A percentile compares a stretch with the other conserved stretches of the same genome.
These are phyloP conservation scores for Calycina herbarum DNA, from an alignment of 2,329 filamentous ascomycete genomes.

Conservation along the genomic window DNA sequence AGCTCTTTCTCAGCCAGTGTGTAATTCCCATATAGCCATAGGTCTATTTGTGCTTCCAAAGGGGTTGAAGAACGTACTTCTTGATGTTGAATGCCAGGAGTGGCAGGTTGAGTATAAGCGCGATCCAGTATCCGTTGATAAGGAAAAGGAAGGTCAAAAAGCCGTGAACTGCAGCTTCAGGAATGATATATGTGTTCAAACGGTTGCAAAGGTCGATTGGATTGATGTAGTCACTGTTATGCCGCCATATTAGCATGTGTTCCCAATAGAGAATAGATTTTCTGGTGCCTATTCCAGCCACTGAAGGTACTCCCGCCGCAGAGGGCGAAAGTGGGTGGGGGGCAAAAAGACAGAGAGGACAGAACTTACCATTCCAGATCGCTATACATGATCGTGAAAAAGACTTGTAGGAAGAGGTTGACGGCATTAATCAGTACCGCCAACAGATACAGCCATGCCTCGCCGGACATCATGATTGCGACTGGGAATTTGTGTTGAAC, in stretches of 20 bases:
- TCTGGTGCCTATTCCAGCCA: constrained; percentile 1
- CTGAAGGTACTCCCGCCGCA: background rate
- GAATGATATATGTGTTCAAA: constrained; percentile 98
- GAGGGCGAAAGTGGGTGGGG: constrained; percentile 1
- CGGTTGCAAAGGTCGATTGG: constrained; percentile 99
- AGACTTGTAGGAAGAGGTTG: constrained; percentile 99
- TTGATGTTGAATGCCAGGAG: constrained; percentile 92
- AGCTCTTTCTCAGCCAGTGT: background rate
- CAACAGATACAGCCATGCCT: constrained; percentile 97
- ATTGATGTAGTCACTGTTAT: constrained; percentile 93
- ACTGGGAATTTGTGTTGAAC: constrained; percentile 8
- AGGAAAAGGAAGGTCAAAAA: constrained; percentile 95
- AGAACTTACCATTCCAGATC: constrained; percentile 93
- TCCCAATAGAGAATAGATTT: constrained; percentile 33
- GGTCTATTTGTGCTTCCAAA: background rate
- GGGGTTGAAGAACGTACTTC: constrained; percentile 66
- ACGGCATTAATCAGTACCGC: constrained; percentile 99
- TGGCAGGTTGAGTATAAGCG: constrained; percentile 87
- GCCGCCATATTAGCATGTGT: constrained; percentile 10
- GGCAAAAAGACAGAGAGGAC: background rate
- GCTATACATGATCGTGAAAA: constrained; percentile 99
- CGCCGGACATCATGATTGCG: constrained; percentile 76
- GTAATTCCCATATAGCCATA: background rate
- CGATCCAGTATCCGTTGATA: constrained; percentile 98
- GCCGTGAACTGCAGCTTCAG: constrained; percentile 95